phyloP scores from a whole-genome alignment of 2,329 filamentous ascomycete species.

The Trichophyton schoenleinii region DNA sequence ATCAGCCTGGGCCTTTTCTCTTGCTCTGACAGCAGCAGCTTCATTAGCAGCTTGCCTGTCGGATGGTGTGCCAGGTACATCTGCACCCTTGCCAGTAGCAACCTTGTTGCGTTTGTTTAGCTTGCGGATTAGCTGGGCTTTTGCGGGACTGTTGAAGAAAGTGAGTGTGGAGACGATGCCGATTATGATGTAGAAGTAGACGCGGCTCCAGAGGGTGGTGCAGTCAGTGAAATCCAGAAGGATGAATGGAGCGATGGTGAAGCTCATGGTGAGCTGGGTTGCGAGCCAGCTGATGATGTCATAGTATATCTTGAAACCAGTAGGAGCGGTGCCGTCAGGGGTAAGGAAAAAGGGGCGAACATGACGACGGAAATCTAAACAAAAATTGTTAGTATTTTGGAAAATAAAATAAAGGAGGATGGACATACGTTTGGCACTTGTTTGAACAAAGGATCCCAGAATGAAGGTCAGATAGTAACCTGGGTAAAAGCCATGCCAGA shows the following conservation, averaged over 20 bases:
- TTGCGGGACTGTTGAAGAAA: slow-evolving; percentile 72
- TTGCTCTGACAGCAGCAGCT: neutral
- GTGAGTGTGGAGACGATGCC: slow-evolving; percentile 52
- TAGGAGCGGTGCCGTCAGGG: slow-evolving; percentile 56
- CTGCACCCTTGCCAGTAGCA: neutral
- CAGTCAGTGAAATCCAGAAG: slow-evolving; percentile 61
- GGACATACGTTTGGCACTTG: slow-evolving; percentile 69
- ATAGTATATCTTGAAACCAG: slow-evolving; percentile 69
- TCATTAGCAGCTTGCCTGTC: slow-evolving; percentile 14
- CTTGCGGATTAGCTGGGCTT: slow-evolving; percentile 44
- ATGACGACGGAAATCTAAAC: slow-evolving; percentile 72
- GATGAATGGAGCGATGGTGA: slow-evolving; percentile 72
- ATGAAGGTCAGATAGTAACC: slow-evolving; percentile 91
- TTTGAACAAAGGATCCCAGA: slow-evolving; percentile 82
- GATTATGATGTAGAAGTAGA: slow-evolving; percentile 77
- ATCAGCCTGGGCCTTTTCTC: slow-evolving; percentile 1
- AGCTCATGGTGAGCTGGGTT: slow-evolving; percentile 75
- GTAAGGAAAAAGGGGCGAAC: slow-evolving; percentile 88
- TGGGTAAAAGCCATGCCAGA: slow-evolving; percentile 97
- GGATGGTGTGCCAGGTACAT: neutral
- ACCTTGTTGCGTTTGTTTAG: slow-evolving; percentile 44
- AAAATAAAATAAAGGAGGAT: neutral
- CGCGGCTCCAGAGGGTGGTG: slow-evolving; percentile 63
- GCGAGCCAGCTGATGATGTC: slow-evolving; percentile 62
- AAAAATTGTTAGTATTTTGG: neutral